phyloP scores from a whole-genome alignment of 345 rosid genomes.

The Euphorbia pulcherrima region DNA sequence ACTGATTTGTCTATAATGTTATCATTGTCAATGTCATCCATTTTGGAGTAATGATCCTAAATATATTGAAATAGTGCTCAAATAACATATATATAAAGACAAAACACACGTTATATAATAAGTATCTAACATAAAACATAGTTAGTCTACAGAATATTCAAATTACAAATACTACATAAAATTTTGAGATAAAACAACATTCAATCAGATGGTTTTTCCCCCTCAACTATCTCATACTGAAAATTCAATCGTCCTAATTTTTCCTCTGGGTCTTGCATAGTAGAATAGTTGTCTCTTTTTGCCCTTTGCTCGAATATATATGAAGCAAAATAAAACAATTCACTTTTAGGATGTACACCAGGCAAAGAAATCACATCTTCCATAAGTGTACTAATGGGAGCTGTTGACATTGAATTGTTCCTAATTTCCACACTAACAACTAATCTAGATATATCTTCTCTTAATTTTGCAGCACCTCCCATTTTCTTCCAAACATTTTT shows the following conservation, averaged over 20 bases:
- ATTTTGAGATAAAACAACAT: no score
- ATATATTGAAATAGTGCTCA: neutral
- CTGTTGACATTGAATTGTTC: neutral
- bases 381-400: neutral
- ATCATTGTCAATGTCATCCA: neutral
- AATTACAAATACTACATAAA: no score
- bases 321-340: neutral
- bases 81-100: neutral
- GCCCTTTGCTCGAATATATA: constrained; percentile 1
- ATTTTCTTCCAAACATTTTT: neutral
- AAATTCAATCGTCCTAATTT: neutral
- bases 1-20: neutral
- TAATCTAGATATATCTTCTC: neutral
- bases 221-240: neutral
- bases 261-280: neutral
- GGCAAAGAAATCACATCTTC: neutral
- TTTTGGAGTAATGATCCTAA: neutral
- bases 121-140: no score
- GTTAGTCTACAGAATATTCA: neutral
- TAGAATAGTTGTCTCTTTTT: neutral
- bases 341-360: neutral
- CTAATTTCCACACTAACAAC: neutral
- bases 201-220: neutral
- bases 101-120: no score
- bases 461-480: neutral